phyloP scores from a whole-genome alignment of 257 asterid species.

The Agastache rugosa region DNA sequence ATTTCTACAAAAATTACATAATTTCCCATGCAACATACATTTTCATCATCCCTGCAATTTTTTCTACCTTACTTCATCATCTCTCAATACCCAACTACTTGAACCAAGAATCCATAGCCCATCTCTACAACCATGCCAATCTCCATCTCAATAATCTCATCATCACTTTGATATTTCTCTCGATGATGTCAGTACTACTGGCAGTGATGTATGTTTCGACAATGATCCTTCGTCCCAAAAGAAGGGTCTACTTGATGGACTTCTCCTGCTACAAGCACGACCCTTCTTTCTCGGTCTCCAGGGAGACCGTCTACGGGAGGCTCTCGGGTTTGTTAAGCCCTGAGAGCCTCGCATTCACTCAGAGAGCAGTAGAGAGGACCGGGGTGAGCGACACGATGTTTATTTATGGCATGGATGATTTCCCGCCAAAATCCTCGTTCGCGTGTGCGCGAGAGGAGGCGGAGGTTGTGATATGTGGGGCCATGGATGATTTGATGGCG shows the following conservation, averaged over 20 bases:
- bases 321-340: not conserved
- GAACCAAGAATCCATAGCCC: too few relatives aligned
- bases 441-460: conserved; percentile 43
- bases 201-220: too few relatives aligned
- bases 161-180: too few relatives aligned
- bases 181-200: too few relatives aligned
- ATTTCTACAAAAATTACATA: too few relatives aligned
- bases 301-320: not conserved
- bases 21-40: too few relatives aligned
- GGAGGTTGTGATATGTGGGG: conserved; percentile 46
- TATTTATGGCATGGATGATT: not conserved
- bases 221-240: not conserved
- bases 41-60: too few relatives aligned
- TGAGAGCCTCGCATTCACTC: conserved; percentile 3
- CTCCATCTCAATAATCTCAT: too few relatives aligned
- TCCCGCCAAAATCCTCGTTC: conserved; percentile 37
- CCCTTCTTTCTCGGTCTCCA: not conserved
- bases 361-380: conserved; percentile 27
- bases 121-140: too few relatives aligned
- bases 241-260: conserved; percentile 36
- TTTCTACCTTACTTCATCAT: too few relatives aligned
- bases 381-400: conserved; percentile 17
- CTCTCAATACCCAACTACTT: too few relatives aligned
- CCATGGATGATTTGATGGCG: conserved; percentile 43
- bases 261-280: conserved; percentile 45